Conservation (phyloP, 1,284 basidiomycete genomes). For the Porogramme epimiltina region DNA sequence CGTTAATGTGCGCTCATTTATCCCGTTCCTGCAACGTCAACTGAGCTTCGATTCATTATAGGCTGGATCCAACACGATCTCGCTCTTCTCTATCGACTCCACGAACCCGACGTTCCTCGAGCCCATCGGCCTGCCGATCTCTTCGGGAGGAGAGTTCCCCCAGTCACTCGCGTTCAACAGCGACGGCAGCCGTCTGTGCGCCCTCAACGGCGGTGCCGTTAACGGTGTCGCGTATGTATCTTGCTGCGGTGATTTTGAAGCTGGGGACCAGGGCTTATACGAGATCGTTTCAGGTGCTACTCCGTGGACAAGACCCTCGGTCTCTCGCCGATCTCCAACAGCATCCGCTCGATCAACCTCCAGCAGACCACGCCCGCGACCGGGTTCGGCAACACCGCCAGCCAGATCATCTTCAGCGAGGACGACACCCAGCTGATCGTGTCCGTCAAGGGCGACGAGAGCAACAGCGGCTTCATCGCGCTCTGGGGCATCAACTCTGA, state of each 20-base stretch:
- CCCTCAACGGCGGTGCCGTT: conserved; percentile 46
- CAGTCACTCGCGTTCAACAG: conserved; percentile 47
- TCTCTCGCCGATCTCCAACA: conserved; percentile 40
- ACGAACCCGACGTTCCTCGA: conserved; percentile 40
- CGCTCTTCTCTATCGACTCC: conserved; percentile 47
- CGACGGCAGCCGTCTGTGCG: conserved; percentile 41
- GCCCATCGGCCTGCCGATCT: conserved; percentile 43
- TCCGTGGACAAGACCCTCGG: conserved; percentile 42
- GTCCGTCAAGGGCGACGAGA: conserved; percentile 48
- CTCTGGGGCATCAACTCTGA: conserved; percentile 45
- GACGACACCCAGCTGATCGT: conserved; percentile 45
- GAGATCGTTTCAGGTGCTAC: conserved; percentile 48
- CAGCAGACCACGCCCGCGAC: conserved; percentile 47
- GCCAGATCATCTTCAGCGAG: conserved; percentile 47
- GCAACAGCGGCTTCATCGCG: conserved; percentile 48
- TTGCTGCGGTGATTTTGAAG: neutral
- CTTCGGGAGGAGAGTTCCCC: conserved; percentile 50
- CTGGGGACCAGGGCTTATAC: too few relatives aligned
- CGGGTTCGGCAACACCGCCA: conserved; percentile 42
- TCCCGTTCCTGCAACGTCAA: too few relatives aligned
- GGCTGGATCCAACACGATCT: conserved; percentile 50
- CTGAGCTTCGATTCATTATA: conserved; percentile 13
- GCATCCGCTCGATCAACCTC: conserved; percentile 41
- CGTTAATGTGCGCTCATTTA: conserved; percentile 39
- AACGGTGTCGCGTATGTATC: conserved; percentile 47